These are phyloP conservation scores for Golubevia pallescens DNA, from an alignment of 1,284 basidiomycete species.

Conservation along the genomic window DNA sequence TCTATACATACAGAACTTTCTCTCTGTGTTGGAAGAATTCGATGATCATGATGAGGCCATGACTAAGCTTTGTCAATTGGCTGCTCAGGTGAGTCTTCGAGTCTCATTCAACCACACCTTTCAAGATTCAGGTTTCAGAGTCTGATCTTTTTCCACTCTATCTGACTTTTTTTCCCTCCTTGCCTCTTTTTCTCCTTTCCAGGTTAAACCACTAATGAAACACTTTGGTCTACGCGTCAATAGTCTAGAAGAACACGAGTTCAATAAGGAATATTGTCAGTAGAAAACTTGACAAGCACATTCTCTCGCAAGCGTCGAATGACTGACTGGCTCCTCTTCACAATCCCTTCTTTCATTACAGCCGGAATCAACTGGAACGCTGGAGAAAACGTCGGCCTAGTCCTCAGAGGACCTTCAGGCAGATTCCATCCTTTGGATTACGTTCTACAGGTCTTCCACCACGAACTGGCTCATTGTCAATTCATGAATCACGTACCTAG, in stretches of 20 bases:
- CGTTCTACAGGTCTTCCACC: slow-evolving; percentile 41
- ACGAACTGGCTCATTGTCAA: slow-evolving; percentile 46
- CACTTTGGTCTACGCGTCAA: slow-evolving; percentile 41
- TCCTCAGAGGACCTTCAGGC: slow-evolving; percentile 30
- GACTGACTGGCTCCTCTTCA: background rate
- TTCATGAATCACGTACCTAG: slow-evolving; percentile 47
- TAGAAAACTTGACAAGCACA: background rate
- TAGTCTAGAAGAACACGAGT: slow-evolving; percentile 42
- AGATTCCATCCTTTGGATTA: slow-evolving; percentile 33
- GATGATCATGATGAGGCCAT: slow-evolving; percentile 23
- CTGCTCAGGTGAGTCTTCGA: too few species aligned
- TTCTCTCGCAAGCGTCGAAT: slow-evolving; percentile 18
- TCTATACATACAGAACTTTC: too few species aligned
- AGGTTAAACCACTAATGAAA: slow-evolving; percentile 49
- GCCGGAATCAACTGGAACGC: slow-evolving; percentile 32
- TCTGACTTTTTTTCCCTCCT: too few species aligned
- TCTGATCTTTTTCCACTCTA: too few species aligned
- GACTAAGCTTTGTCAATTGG: slow-evolving; percentile 27
- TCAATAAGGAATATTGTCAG: slow-evolving; percentile 13
- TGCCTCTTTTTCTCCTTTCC: too few species aligned
- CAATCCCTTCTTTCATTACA: background rate
- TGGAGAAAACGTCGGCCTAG: slow-evolving; percentile 42
- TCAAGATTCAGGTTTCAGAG: too few species aligned
- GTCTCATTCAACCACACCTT: too few species aligned
- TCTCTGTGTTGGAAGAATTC: too few species aligned